These are phyloP conservation scores for Papiliotrema fonsecae DNA, from an alignment of 1,284 basidiomycete genomes.

Conservation along the genomic window DNA sequence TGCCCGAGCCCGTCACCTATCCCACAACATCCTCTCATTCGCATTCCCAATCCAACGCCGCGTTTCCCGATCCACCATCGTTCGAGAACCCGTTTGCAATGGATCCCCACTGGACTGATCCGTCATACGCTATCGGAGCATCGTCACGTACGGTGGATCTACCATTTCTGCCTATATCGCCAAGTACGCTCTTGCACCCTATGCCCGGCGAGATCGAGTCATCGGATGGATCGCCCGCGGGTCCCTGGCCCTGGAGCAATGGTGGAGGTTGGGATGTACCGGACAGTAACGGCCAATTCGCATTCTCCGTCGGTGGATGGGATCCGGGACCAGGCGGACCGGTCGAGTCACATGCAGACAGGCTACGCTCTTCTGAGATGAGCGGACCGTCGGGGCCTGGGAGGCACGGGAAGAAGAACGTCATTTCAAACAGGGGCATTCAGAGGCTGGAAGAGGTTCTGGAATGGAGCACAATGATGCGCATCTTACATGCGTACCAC, in stretches of 20 bases:
- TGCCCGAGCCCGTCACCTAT: neutral
- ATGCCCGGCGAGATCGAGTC: slow-evolving; percentile 12
- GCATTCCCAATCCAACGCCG: neutral
- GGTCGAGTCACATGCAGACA: neutral
- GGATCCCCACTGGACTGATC: neutral
- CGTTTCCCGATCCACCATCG: neutral
- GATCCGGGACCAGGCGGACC: neutral
- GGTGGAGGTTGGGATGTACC: neutral
- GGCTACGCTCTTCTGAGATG: neutral
- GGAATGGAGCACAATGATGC: slow-evolving; percentile 19
- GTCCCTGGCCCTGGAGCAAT: slow-evolving; percentile 8
- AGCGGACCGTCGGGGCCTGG: neutral
- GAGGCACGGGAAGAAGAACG: neutral
- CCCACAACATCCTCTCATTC: neutral
- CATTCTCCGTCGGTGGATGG: neutral
- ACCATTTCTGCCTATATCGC: slow-evolving; percentile 10
- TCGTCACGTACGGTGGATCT: neutral
- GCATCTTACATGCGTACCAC: slow-evolving; percentile 24
- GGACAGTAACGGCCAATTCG: neutral
- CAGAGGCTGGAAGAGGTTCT: slow-evolving; percentile 19
- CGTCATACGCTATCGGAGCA: neutral
- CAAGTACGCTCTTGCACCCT: slow-evolving; percentile 10
- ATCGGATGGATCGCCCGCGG: slow-evolving; percentile 11
- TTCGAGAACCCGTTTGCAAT: slow-evolving; percentile 1
- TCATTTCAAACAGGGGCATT: neutral